A percentile compares a stretch with the other conserved stretches of the same genome.
These are phyloP conservation scores for Vitis hybrid DNA, from an alignment of 177 flowering plant species.

Conservation along the genomic window DNA sequence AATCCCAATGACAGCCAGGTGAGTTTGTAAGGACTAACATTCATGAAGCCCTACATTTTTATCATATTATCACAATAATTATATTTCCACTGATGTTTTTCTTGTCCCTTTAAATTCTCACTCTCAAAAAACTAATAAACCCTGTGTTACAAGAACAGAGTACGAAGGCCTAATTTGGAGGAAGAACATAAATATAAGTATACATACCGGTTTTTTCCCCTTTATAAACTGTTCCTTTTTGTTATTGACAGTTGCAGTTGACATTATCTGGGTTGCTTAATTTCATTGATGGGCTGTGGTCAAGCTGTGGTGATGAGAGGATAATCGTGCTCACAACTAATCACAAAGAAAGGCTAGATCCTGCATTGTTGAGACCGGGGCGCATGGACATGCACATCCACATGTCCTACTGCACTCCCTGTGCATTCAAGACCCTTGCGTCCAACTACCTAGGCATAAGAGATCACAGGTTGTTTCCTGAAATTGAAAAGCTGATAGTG, in stretches of 20 bases:
- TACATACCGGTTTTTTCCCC: no score
- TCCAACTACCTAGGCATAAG: constrained; percentile 13
- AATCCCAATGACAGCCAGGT: neutral
- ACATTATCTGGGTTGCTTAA: constrained; percentile 13
- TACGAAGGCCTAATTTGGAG: no score
- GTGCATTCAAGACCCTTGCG: constrained; percentile 5
- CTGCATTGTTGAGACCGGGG: constrained; percentile 20
- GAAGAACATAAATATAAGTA: no score
- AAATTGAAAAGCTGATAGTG: constrained; percentile 8
- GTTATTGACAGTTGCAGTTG: constrained; percentile 13
- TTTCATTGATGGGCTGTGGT: no score
- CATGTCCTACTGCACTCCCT: constrained; percentile 15
- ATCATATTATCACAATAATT: no score
- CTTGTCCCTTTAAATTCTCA: no score
- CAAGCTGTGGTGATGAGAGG: constrained; percentile 18
- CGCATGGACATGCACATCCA: constrained; percentile 22
- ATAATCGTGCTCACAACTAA: constrained; percentile 19
- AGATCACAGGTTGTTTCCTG: constrained; percentile 6
- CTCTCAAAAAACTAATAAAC: no score
- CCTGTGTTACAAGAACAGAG: neutral
- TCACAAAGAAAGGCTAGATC: constrained; percentile 14
- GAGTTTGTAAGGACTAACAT: neutral
- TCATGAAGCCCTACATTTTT: no score
- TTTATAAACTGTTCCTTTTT: no score
- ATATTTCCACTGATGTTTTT: no score